Base-by-base conservation (phyloP, 345 rosid genomes). In the Eucalyptus paniculata region DNA sequence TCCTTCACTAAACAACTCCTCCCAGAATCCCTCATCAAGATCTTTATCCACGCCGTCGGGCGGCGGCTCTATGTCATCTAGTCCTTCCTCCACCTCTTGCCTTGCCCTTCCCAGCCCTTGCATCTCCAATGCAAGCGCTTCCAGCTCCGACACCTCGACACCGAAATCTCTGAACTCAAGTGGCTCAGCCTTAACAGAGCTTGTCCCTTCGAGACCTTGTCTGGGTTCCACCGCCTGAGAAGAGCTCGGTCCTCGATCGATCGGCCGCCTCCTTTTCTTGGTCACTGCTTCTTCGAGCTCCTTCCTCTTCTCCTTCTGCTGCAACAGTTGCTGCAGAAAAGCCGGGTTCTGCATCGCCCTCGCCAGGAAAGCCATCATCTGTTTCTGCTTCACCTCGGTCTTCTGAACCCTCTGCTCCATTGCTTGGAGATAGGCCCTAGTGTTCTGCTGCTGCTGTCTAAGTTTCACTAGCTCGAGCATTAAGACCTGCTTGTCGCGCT, bases 121-220 rank as follows among this genome's bases (percentile, higher is more conserved):
- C 96, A 97, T 96, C 92, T 97, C 99, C 90, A 97, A 51, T 42
- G 99, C 98, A 54, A 97, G 95, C 30, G 92, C 98, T 91, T 97
- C 98, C 56, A 97, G 93, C 93, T 97, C 99, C 17, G 99, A 94
- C 50, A 95, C 93, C 88, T 88, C 94, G 86, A 88, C 90, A 44
- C 90, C 91, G 32, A 45, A 89, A 28, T 90, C 93, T 37, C 90
- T 92, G 44, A 89, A 89, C 87, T 96, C 98, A 50, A 92, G 44
- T 62, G 96, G 92, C 77, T 97, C 98, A 6, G 87, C 67, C 90
- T 97, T 97, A 42, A 96, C 91, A 16, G 92, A 82, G 69, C 53
- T 40, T 8, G 81, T 37, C 58, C 87, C 87, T 19, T 51, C n/a
- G 3, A 12, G 53, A 37, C 32, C 89, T 92, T 67, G 88, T n/a